phyloP scores from a whole-genome alignment of 768 basidiomycete genomes.

The Russula griseocarnosa region DNA sequence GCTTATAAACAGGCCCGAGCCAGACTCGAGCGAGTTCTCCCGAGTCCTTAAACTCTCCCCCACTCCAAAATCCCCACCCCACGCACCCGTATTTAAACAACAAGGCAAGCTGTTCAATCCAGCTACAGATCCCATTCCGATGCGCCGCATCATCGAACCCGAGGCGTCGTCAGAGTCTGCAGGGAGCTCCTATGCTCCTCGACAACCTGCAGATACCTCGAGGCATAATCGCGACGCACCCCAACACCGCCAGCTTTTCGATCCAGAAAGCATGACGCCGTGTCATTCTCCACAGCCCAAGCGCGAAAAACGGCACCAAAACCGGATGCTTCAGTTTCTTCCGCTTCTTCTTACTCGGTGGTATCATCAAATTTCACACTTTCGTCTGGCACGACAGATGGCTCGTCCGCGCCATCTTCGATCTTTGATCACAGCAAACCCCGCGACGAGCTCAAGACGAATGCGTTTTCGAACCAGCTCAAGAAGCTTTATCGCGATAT shows the following conservation, averaged over 20 bases:
- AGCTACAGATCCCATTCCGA: constrained; percentile 58
- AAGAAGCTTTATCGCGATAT: constrained; percentile 84
- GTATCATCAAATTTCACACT: constrained; percentile 68
- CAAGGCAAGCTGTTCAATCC: constrained; percentile 65
- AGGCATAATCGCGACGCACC: constrained; percentile 36
- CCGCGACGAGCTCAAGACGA: constrained; percentile 50
- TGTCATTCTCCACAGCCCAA: constrained; percentile 67
- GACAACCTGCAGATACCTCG: constrained; percentile 36
- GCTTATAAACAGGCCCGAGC: constrained; percentile 43
- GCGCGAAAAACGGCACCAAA: constrained; percentile 53
- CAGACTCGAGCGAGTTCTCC: constrained; percentile 71
- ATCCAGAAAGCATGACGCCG: constrained; percentile 89
- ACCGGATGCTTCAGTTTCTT: constrained; percentile 67
- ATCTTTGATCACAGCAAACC: constrained; percentile 54
- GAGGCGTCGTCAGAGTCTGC: constrained; percentile 59
- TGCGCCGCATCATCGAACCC: constrained; percentile 58
- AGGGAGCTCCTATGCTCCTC: constrained; percentile 48
- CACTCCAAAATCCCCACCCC: constrained; percentile 39
- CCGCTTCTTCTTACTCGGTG: constrained; percentile 69
- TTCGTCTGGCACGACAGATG: constrained; percentile 69
- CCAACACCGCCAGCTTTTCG: constrained; percentile 63
- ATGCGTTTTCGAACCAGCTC: constrained; percentile 67
- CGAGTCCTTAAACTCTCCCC: constrained; percentile 66
- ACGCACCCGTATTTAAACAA: constrained; percentile 33
- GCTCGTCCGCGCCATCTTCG: constrained; percentile 67